A percentile compares a stretch with the other conserved stretches of the same genome.
phyloP scores from a whole-genome alignment of 371 early-diverging fungal genomes.

The Encephalitozoon romaleae region DNA sequence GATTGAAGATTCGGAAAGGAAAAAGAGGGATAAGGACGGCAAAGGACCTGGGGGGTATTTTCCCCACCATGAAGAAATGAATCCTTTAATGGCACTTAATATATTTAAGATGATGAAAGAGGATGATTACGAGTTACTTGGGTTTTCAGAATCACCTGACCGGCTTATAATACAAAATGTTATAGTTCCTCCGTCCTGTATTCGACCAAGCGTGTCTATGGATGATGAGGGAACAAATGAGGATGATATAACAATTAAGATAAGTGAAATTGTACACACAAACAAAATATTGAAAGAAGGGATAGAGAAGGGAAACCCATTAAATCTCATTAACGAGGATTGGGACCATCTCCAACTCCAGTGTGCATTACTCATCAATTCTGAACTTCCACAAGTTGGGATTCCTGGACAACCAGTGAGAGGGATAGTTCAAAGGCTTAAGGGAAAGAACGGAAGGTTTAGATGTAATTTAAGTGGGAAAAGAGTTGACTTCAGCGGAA shows the following conservation, averaged over 20 bases:
- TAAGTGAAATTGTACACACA: constrained; percentile 84
- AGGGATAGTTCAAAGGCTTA: constrained; percentile 88
- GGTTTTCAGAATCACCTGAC: constrained; percentile 25
- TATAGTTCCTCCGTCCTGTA: constrained; percentile 89
- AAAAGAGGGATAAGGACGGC: neutral
- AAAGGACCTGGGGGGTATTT: constrained; percentile 48
- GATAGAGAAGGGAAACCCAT: constrained; percentile 71
- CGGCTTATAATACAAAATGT: constrained; percentile 52
- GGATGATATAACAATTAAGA: constrained; percentile 93
- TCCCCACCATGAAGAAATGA: constrained; percentile 71
- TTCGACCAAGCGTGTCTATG: constrained; percentile 88
- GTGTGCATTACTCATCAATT: constrained; percentile 87
- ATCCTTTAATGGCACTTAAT: constrained; percentile 73
- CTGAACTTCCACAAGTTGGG: constrained; percentile 70
- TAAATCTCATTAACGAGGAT: constrained; percentile 68
- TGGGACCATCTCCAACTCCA: constrained; percentile 93
- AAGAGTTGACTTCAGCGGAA: constrained; percentile 95
- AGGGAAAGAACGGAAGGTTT: constrained; percentile 98
- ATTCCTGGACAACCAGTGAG: constrained; percentile 63
- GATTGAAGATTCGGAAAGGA: constrained; percentile 65
- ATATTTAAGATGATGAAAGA: constrained; percentile 74
- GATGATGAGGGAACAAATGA: constrained; percentile 78
- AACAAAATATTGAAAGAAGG: constrained; percentile 75
- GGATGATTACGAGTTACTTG: constrained; percentile 57
- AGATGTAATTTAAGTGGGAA: constrained; percentile 97